Percentiles rank a stretch among this genome's conserved stretches.
phyloP scores from a whole-genome alignment of 495 filamentous ascomycete species.

The Neurospora sp. region DNA sequence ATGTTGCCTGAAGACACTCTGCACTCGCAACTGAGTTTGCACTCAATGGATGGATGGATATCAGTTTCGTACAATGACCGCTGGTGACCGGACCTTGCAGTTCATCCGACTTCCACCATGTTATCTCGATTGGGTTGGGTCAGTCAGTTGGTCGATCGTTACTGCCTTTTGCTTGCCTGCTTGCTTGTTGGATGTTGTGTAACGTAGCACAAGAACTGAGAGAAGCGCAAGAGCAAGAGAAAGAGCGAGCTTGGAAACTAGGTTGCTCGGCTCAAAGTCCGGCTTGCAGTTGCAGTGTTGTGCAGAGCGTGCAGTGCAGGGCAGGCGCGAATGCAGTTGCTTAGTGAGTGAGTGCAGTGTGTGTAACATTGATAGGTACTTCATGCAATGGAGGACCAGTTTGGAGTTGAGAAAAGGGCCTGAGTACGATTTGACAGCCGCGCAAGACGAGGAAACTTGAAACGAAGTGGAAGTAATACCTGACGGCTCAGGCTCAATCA shows the following conservation, averaged over 20 bases:
- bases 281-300: background rate
- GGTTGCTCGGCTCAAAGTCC: background rate
- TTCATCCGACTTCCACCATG: background rate
- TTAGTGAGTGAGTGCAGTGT: background rate
- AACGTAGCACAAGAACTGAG: background rate
- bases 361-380: background rate
- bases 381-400: background rate
- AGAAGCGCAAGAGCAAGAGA: background rate
- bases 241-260: background rate
- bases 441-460: too few relatives aligned
- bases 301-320: background rate
- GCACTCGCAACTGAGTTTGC: background rate
- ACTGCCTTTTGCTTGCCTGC: background rate
- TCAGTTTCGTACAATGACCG: background rate
- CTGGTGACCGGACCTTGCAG: background rate
- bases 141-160: background rate
- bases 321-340: background rate
- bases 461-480: too few relatives aligned
- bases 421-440: too few relatives aligned
- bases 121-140: background rate
- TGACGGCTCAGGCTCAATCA: too few relatives aligned
- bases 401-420: background rate
- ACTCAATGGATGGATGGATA: background rate
- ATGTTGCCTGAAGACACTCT: background rate
- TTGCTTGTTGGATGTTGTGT: background rate